phyloP scores from a whole-genome alignment of 257 asterid genomes.

The Solanum gandarillasii region DNA sequence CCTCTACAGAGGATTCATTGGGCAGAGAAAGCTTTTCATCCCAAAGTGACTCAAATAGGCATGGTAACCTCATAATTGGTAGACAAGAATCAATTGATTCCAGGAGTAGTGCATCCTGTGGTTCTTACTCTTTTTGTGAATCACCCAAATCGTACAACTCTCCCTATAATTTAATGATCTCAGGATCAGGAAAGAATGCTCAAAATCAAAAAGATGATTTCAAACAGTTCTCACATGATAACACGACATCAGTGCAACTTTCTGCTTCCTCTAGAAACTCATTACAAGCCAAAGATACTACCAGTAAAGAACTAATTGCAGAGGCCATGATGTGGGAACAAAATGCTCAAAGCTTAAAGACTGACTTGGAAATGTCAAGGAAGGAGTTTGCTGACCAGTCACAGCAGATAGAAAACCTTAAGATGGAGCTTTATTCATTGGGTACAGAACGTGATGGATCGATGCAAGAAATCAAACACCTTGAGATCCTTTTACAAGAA shows the following conservation, averaged over 20 bases:
- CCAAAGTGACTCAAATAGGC: conserved; percentile 12
- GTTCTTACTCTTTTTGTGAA: conserved; percentile 21
- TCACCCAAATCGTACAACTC: conserved; percentile 22
- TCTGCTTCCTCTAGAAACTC: conserved; percentile 7
- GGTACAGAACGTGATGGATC: conserved; percentile 14
- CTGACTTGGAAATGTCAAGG: conserved; percentile 23
- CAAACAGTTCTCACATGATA: conserved; percentile 17
- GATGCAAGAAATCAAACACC: conserved; percentile 19
- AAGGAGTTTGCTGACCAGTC: conserved; percentile 24
- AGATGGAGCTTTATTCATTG: conserved; percentile 17
- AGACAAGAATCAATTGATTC: conserved; percentile 36
- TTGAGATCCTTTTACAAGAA: conserved; percentile 20
- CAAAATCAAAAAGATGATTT: conserved; percentile 11
- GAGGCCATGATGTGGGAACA: conserved; percentile 42
- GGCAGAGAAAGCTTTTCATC: conserved; percentile 24
- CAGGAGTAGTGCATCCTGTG: conserved; percentile 11
- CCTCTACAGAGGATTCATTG: conserved; percentile 25
- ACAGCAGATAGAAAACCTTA: conserved; percentile 2
- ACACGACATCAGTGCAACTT: conserved; percentile 5
- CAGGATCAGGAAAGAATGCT: conserved; percentile 1
- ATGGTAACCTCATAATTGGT: conserved; percentile 1
- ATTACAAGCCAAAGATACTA: conserved; percentile 14
- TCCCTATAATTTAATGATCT: neutral
- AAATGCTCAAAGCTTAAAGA: conserved; percentile 22
- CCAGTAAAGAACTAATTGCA: conserved; percentile 27